Conservation (phyloP, 1,139 yeast species). For the Zygosaccharomyces sapae region DNA sequence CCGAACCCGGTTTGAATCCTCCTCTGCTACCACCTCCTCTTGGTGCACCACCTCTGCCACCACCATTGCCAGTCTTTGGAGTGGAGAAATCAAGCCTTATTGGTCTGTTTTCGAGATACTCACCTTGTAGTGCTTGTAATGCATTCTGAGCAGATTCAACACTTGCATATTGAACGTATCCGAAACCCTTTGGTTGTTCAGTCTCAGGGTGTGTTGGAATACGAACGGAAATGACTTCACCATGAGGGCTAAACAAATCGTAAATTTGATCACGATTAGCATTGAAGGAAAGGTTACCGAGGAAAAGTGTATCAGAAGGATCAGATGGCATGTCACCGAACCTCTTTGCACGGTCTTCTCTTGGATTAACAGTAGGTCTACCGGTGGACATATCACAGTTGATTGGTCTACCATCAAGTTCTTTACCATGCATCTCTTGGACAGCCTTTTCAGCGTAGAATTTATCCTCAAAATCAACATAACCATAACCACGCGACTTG, state of each 20-base stretch:
- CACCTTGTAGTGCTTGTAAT: constrained; percentile 81
- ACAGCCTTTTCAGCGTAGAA: constrained; percentile 86
- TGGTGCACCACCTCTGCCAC: constrained; percentile 41
- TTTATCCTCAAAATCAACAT: constrained; percentile 83
- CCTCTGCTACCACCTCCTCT: constrained; percentile 37
- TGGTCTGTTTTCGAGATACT: constrained; percentile 84
- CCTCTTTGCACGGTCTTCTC: constrained; percentile 73
- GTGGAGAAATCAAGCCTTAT: constrained; percentile 93
- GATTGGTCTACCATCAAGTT: constrained; percentile 94
- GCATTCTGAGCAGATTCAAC: constrained; percentile 92
- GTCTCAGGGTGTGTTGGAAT: constrained; percentile 98
- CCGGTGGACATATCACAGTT: constrained; percentile 89
- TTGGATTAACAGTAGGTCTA: constrained; percentile 57
- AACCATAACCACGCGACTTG: constrained; percentile 96
- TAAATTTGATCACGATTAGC: constrained; percentile 75
- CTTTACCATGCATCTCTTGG: constrained; percentile 80
- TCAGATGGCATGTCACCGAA: constrained; percentile 86
- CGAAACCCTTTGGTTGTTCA: constrained; percentile 98
- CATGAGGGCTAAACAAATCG: constrained; percentile 69
- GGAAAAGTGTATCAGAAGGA: constrained; percentile 92
- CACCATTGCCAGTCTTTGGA: constrained; percentile 56
- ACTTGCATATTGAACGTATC: constrained; percentile 85
- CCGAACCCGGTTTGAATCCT: constrained; percentile 43
- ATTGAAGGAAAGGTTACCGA: constrained; percentile 92
- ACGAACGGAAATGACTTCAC: constrained; percentile 82